Evolutionary conservation across 495 filamentous ascomycete species (phyloP).

Genomic region (Podospora tetraspora): DNA sequence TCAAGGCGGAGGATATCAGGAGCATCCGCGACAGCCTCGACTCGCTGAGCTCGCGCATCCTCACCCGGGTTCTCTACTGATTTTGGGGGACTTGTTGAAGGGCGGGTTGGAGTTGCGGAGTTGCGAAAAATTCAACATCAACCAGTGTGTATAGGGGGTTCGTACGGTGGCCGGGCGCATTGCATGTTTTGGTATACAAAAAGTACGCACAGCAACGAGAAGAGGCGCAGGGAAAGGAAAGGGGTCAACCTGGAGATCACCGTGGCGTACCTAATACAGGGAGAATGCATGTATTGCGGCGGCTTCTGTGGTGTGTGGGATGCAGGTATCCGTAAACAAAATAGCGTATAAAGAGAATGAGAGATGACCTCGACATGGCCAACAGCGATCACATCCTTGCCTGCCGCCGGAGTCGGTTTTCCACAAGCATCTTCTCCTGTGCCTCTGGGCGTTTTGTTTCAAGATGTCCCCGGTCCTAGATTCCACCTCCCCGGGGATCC

Average conservation of each 20-base stretch:
- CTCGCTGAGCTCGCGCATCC: constrained; percentile 71
- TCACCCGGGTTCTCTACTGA: constrained; percentile 85
- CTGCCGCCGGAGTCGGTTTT: not conserved
- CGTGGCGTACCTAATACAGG: too few species aligned
- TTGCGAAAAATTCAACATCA: constrained; percentile 15
- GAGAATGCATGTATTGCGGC: not conserved
- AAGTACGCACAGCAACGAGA: not conserved
- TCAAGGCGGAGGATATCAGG: constrained; percentile 74
- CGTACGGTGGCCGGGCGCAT: not conserved
- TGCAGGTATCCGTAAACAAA: not conserved
- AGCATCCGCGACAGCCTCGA: constrained; percentile 79
- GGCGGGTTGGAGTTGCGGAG: constrained; percentile 20
- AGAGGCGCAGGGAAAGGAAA: too few species aligned
- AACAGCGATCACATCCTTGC: not conserved
- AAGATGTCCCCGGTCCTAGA: not conserved
- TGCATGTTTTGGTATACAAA: not conserved
- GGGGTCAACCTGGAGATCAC: too few species aligned
- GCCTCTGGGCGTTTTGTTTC: not conserved
- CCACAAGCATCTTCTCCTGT: not conserved
- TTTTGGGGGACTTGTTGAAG: not conserved
- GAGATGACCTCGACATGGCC: not conserved
- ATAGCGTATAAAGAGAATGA: not conserved
- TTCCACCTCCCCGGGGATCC: not conserved
- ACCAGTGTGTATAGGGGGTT: not conserved
- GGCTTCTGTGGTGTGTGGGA: not conserved